phyloP scores from a whole-genome alignment of 192 early-diverging fungal species.

The Phlyctochytrium planicorne region DNA sequence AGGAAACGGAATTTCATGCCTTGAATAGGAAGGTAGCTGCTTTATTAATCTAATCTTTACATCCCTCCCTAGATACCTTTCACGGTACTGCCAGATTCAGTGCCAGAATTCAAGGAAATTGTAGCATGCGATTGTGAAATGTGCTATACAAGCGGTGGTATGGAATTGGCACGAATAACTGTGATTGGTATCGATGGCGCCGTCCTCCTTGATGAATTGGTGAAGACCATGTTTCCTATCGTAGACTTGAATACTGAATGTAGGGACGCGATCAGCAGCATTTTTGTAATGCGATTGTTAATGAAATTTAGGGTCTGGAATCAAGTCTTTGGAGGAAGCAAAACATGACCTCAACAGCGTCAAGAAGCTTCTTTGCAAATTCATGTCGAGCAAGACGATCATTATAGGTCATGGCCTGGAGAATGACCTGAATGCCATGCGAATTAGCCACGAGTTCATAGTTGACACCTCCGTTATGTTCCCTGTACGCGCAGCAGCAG shows the following conservation, averaged over 20 bases:
- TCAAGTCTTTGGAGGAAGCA: conserved; percentile 45
- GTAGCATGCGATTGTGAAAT: conserved; percentile 75
- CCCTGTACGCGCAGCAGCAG: conserved; percentile 29
- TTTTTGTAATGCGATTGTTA: background rate
- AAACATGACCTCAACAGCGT: conserved; percentile 49
- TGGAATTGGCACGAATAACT: conserved; percentile 65
- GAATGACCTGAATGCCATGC: conserved; percentile 66
- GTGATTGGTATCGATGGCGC: conserved; percentile 50
- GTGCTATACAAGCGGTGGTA: conserved; percentile 68
- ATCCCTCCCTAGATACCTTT: conserved; percentile 37
- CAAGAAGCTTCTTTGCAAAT: conserved; percentile 32
- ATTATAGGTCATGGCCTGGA: conserved; percentile 68
- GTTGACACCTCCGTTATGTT: conserved; percentile 67
- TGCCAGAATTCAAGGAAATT: conserved; percentile 18
- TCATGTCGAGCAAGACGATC: conserved; percentile 53
- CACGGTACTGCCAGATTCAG: background rate
- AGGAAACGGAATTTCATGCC: conserved; percentile 42
- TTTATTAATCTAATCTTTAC: background rate
- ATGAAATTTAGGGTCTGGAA: conserved; percentile 40
- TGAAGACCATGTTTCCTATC: conserved; percentile 48
- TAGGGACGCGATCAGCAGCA: too few relatives aligned
- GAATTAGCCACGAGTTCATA: conserved; percentile 54
- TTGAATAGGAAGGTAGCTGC: conserved; percentile 46
- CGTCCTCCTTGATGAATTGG: conserved; percentile 60
- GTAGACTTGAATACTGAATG: conserved; percentile 63